A percentile compares a stretch with the other conserved stretches of the same genome.
phyloP scores from a whole-genome alignment of 306 rosid species.

The Geum urbanum region DNA sequence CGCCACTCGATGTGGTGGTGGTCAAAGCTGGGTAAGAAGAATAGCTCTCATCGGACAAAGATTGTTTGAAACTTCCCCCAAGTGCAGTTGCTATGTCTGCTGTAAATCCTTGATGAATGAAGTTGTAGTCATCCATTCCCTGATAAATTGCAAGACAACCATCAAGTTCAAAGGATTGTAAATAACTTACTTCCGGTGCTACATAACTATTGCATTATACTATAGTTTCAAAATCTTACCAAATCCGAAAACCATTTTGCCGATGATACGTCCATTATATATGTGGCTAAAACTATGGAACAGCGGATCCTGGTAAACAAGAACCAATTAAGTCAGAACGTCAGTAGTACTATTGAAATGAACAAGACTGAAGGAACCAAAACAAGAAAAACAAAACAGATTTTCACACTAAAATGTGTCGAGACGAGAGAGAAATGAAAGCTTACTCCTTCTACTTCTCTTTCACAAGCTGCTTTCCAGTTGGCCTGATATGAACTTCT shows the following conservation, averaged over 20 bases:
- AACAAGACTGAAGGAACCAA: neutral
- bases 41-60: slow-evolving; percentile 39
- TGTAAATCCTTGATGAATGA: slow-evolving; percentile 33
- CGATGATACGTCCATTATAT: slow-evolving; percentile 37
- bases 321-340: neutral
- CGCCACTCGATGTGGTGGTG: slow-evolving; percentile 32
- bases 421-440: slow-evolving; percentile 6
- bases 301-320: slow-evolving; percentile 4
- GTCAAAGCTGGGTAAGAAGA: slow-evolving; percentile 27
- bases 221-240: slow-evolving; percentile 33
- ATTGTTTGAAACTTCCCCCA: slow-evolving; percentile 26
- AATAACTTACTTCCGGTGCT: neutral
- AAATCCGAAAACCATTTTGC: slow-evolving; percentile 49
- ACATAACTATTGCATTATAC: neutral
- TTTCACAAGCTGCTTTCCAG: neutral
- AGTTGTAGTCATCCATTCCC: slow-evolving; percentile 46
- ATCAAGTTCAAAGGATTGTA: neutral
- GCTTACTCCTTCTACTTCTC: slow-evolving; percentile 7
- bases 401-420: neutral
- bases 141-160: slow-evolving; percentile 9
- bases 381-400: neutral
- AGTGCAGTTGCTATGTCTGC: slow-evolving; percentile 34
- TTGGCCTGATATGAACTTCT: slow-evolving; percentile 5
- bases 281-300: neutral
- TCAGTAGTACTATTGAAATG: neutral